Evolutionary conservation across 345 rosid species (phyloP).

Genomic region (Arabis hirsuta): DNA sequence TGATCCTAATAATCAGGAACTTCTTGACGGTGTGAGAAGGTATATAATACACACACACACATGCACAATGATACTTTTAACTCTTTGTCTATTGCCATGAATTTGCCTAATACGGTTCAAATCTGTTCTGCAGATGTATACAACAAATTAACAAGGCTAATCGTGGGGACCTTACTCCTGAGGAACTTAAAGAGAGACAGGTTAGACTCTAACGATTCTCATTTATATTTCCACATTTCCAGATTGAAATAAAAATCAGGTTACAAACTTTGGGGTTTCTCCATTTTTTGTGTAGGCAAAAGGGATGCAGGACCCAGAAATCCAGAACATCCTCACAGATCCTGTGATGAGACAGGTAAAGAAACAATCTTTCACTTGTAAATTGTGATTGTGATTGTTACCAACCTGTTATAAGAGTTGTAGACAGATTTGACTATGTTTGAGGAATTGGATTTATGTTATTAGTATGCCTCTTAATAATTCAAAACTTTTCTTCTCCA

Average conservation of each 20-base stretch:
- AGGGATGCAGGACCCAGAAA: slow-evolving; percentile 93
- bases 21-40: slow-evolving; percentile 87
- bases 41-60: slow-evolving; percentile 30
- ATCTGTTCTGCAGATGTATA: slow-evolving; percentile 58
- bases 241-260: neutral
- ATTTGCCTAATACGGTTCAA: neutral
- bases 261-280: neutral
- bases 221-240: neutral
- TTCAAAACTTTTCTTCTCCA: neutral
- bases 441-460: neutral
- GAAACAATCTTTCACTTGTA: slow-evolving; percentile 19
- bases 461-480: slow-evolving; percentile 9
- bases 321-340: slow-evolving; percentile 92
- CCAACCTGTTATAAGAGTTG: neutral
- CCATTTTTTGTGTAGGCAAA: slow-evolving; percentile 60
- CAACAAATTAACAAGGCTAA: slow-evolving; percentile 80
- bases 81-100: slow-evolving; percentile 5
- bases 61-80: neutral
- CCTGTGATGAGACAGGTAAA: slow-evolving; percentile 95
- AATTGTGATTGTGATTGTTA: neutral
- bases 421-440: slow-evolving; percentile 9
- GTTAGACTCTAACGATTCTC: slow-evolving; percentile 43
- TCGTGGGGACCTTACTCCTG: slow-evolving; percentile 88
- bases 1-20: slow-evolving; percentile 81
- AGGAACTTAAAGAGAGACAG: slow-evolving; percentile 96